These are phyloP conservation scores for Ceratobasidium sp. DNA, from an alignment of 1,284 basidiomycete genomes.

Conservation along the genomic window DNA sequence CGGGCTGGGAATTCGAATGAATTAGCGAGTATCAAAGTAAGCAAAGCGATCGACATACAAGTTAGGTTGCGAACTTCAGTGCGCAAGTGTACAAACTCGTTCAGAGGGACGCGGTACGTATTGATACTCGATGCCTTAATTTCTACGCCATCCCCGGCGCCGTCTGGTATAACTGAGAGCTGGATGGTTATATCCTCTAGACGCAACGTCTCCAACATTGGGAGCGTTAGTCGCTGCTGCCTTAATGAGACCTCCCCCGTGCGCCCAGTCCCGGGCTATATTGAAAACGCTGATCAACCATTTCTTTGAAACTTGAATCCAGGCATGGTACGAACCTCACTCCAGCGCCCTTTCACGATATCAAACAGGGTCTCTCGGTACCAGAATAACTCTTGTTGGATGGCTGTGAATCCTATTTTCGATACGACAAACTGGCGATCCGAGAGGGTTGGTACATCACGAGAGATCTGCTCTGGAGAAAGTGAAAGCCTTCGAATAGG, in stretches of 20 bases:
- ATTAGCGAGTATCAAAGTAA: neutral
- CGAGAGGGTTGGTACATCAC: constrained; percentile 80
- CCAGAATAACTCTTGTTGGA: constrained; percentile 86
- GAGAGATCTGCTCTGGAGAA: constrained; percentile 60
- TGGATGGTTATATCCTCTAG: constrained; percentile 28
- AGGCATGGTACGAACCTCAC: constrained; percentile 64
- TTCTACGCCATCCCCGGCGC: neutral
- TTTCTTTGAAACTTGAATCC: neutral
- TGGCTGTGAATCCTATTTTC: constrained; percentile 66
- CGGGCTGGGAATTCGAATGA: neutral
- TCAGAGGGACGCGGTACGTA: constrained; percentile 27
- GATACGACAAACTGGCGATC: constrained; percentile 91
- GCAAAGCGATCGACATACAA: neutral
- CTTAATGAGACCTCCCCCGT: constrained; percentile 76
- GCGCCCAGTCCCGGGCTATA: constrained; percentile 74
- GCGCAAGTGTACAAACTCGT: constrained; percentile 19
- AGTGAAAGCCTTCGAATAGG: constrained; percentile 75
- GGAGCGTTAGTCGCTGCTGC: constrained; percentile 71
- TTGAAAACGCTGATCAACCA: constrained; percentile 26
- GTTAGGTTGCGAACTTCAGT: constrained; percentile 8
- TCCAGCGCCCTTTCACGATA: constrained; percentile 73
- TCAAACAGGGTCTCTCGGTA: constrained; percentile 85
- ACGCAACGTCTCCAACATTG: constrained; percentile 72
- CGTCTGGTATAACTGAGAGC: constrained; percentile 15
- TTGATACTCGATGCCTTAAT: neutral